Evolutionary conservation across 805 yeast species (phyloP).

Genomic region (Candida suzukii): DNA sequence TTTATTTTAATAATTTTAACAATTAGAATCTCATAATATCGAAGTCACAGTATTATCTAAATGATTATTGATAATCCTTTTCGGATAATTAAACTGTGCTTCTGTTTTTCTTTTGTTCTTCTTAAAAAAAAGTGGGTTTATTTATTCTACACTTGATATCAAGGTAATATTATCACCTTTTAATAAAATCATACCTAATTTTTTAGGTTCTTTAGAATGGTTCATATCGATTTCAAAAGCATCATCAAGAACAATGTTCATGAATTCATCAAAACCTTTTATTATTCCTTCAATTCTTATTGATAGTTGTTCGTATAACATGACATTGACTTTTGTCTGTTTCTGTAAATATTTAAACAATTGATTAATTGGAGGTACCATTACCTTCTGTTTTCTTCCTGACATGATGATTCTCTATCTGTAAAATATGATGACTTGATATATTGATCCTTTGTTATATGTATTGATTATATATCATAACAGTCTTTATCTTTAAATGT

Average conservation of each 20-base stretch:
- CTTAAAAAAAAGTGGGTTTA: background rate
- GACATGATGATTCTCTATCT: slow-evolving; percentile 22
- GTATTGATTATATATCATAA: too few species aligned
- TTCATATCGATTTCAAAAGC: slow-evolving; percentile 56
- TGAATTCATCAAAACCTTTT: slow-evolving; percentile 94
- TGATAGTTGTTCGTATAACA: slow-evolving; percentile 84
- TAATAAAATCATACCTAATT: slow-evolving; percentile 68
- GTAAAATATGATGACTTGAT: too few species aligned
- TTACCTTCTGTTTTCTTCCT: slow-evolving; percentile 39
- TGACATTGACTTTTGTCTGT: slow-evolving; percentile 70
- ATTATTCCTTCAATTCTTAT: slow-evolving; percentile 76
- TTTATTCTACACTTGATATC: slow-evolving; percentile 33
- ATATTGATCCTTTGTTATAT: too few species aligned
- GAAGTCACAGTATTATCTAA: too few species aligned
- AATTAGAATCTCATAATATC: too few species aligned
- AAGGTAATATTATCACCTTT: slow-evolving; percentile 94
- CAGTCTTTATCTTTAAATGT: too few species aligned
- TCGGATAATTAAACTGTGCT: too few species aligned
- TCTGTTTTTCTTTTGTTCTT: too few species aligned
- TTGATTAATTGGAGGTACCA: slow-evolving; percentile 88
- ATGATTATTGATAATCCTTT: too few species aligned
- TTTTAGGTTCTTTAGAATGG: slow-evolving; percentile 31
- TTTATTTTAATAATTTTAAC: too few species aligned
- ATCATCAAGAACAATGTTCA: slow-evolving; percentile 68
- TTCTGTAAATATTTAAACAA: slow-evolving; percentile 83